Percentiles rank a stretch among this genome's conserved stretches.
phyloP scores from a whole-genome alignment of 805 yeast species.

The Jamesozyma spencerorum region DNA sequence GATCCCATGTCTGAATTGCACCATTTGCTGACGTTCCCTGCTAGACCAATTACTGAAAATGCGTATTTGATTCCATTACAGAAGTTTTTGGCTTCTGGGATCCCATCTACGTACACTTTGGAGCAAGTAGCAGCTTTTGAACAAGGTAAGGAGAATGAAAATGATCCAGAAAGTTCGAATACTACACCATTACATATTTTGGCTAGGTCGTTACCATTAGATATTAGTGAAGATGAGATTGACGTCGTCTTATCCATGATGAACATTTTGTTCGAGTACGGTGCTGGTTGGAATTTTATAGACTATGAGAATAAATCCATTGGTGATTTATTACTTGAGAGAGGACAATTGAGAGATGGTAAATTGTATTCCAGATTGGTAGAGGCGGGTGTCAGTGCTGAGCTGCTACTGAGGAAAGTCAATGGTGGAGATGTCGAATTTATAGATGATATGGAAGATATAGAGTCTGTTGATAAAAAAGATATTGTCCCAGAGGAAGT shows the following conservation, averaged over 20 bases:
- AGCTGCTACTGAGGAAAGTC: conserved; percentile 64
- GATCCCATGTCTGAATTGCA: conserved; percentile 79
- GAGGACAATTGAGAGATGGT: conserved; percentile 34
- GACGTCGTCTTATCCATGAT: conserved; percentile 45
- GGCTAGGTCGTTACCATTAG: conserved; percentile 40
- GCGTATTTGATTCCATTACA: conserved; percentile 38
- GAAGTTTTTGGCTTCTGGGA: conserved; percentile 47
- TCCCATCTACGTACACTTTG: conserved; percentile 74
- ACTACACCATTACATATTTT: conserved; percentile 77
- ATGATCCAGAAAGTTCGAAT: conserved; percentile 36
- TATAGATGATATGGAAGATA: conserved; percentile 32
- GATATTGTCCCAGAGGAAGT: conserved; percentile 43
- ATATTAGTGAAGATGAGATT: conserved; percentile 34
- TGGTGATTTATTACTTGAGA: conserved; percentile 64
- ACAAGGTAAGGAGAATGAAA: conserved; percentile 27
- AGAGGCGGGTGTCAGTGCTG: conserved; percentile 87
- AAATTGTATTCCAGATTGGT: conserved; percentile 45
- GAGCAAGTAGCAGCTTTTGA: conserved; percentile 63
- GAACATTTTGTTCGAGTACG: conserved; percentile 61
- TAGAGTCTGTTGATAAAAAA: conserved; percentile 30
- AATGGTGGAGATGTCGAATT: conserved; percentile 58
- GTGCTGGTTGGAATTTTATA: conserved; percentile 85
- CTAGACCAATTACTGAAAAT: conserved; percentile 43
- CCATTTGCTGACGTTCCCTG: conserved; percentile 44
- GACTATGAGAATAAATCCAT: conserved; percentile 71